Conservation (phyloP, 495 filamentous ascomycete species). For the Penicillium coffeae region DNA sequence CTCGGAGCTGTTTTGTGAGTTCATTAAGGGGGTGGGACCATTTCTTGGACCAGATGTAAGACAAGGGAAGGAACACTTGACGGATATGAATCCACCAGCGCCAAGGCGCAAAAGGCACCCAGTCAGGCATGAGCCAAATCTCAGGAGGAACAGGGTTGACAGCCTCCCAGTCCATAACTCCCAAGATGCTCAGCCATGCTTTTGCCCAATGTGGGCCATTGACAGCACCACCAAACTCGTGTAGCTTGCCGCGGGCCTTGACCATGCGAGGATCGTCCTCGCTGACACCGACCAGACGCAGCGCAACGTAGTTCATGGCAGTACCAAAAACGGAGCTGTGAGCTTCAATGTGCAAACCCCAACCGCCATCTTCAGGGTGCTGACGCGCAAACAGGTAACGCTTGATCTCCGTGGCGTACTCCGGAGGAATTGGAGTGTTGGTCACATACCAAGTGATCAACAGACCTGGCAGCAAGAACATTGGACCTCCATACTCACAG, state of each 20-base stretch:
- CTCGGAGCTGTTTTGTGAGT: conserved; percentile 63
- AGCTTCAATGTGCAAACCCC: conserved; percentile 96
- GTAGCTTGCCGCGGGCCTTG: conserved; percentile 77
- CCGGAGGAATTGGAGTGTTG: conserved; percentile 77
- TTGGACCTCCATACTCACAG: conserved; percentile 90
- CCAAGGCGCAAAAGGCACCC: conserved; percentile 93
- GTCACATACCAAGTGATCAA: conserved; percentile 90
- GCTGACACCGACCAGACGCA: conserved; percentile 83
- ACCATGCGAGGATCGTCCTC: conserved; percentile 83
- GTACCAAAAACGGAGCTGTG: conserved; percentile 91
- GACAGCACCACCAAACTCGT: conserved; percentile 81
- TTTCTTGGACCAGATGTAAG: conserved; percentile 77
- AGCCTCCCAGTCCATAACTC: conserved; percentile 82
- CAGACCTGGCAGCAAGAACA: conserved; percentile 83
- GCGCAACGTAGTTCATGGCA: conserved; percentile 77
- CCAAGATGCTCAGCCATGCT: conserved; percentile 82
- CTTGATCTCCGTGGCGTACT: conserved; percentile 82
- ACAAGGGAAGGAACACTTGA: conserved; percentile 88
- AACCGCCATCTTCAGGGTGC: conserved; percentile 85
- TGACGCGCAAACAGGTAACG: conserved; percentile 89
- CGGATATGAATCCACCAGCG: conserved; percentile 99
- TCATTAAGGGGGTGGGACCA: conserved; percentile 70
- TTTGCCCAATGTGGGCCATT: conserved; percentile 93
- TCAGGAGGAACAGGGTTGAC: conserved; percentile 94
- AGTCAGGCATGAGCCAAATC: conserved; percentile 90